Percentiles rank a stretch among this genome's conserved stretches.
Evolutionary conservation across 495 filamentous ascomycete species (phyloP).

Genomic region (Thermochaetoides thermophila): DNA sequence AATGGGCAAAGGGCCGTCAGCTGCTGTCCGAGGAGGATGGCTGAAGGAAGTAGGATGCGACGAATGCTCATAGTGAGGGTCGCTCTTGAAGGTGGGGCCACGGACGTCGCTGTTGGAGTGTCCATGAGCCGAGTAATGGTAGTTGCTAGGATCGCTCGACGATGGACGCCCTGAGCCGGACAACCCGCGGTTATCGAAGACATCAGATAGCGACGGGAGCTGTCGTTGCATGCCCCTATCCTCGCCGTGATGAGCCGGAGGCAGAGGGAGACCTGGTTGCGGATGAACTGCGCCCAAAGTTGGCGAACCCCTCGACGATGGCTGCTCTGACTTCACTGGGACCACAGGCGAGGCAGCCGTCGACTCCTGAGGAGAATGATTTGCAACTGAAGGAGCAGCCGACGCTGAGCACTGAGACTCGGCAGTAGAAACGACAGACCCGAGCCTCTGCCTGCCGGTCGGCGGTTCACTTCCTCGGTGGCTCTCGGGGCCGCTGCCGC

Average conservation of each 20-base stretch:
- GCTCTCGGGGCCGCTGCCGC: conserved; percentile 29
- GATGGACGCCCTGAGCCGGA: conserved; percentile 1
- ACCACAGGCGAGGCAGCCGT: conserved; percentile 18
- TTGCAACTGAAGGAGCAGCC: conserved; percentile 12
- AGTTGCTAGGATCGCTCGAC: conserved; percentile 13
- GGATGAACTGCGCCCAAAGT: conserved; percentile 15
- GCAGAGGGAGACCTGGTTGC: conserved; percentile 3
- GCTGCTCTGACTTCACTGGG: conserved; percentile 7
- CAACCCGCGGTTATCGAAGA: conserved; percentile 15
- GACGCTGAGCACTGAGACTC: conserved; percentile 19
- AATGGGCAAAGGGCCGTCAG: conserved; percentile 31
- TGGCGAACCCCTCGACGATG: conserved; percentile 1
- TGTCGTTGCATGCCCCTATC: conserved; percentile 9
- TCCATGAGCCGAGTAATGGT: conserved; percentile 20
- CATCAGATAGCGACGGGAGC: conserved; percentile 22
- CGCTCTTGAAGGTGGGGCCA: neutral
- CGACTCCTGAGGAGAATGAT: no score
- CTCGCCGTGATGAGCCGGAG: conserved; percentile 4
- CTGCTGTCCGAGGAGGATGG: conserved; percentile 22
- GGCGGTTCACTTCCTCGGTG: conserved; percentile 31
- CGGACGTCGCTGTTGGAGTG: neutral
- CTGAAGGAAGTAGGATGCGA: conserved; percentile 18
- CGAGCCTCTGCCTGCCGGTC: conserved; percentile 23
- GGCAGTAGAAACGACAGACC: conserved; percentile 22
- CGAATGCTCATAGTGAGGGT: conserved; percentile 21